Evolutionary conservation across 23 red algal genomes (phyloP).

Genomic region (Pyropia haitanensis): DNA sequence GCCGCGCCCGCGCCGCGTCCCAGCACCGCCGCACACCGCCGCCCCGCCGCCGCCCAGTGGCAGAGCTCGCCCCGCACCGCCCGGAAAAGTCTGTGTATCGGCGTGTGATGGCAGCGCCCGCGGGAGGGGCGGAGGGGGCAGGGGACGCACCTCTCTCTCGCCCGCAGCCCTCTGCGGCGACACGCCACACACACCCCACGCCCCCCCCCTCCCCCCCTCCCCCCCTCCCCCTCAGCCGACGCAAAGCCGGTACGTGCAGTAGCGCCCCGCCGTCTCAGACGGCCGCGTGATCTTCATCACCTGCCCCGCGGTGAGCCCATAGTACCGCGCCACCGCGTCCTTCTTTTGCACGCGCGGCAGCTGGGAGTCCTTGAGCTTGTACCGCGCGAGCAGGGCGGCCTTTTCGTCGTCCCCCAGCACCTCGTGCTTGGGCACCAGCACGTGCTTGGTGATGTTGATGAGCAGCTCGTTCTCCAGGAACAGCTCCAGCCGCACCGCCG

Average conservation of each 20-base stretch:
- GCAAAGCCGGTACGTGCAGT: conserved; percentile 90
- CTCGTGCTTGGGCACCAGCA: conserved; percentile 92
- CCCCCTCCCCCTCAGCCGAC: conserved; percentile 4
- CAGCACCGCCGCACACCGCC: too few relatives aligned
- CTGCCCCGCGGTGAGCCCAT: conserved; percentile 66
- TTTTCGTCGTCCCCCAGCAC: conserved; percentile 73
- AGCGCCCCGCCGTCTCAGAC: conserved; percentile 88
- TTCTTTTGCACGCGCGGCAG: conserved; percentile 80
- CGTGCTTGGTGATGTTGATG: conserved; percentile 93
- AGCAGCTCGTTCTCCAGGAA: conserved; percentile 88
- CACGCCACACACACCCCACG: too few relatives aligned
- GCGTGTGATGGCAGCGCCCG: too few relatives aligned
- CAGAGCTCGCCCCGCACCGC: too few relatives aligned
- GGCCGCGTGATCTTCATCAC: conserved; percentile 91
- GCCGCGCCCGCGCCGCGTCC: too few relatives aligned
- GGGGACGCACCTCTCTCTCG: too few relatives aligned
- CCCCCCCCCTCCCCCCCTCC: too few relatives aligned
- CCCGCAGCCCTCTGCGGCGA: too few relatives aligned
- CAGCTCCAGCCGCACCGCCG: conserved; percentile 59
- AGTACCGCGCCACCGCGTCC: conserved; percentile 91
- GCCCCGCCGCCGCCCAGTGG: too few relatives aligned
- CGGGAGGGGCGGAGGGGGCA: too few relatives aligned
- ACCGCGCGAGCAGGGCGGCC: conserved; percentile 69
- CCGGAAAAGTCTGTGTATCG: too few relatives aligned
- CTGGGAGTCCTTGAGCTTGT: conserved; percentile 96